Evolutionary conservation across 176 grass and related monocot genomes (phyloP).

Genomic region (Triticum timopheevii): DNA sequence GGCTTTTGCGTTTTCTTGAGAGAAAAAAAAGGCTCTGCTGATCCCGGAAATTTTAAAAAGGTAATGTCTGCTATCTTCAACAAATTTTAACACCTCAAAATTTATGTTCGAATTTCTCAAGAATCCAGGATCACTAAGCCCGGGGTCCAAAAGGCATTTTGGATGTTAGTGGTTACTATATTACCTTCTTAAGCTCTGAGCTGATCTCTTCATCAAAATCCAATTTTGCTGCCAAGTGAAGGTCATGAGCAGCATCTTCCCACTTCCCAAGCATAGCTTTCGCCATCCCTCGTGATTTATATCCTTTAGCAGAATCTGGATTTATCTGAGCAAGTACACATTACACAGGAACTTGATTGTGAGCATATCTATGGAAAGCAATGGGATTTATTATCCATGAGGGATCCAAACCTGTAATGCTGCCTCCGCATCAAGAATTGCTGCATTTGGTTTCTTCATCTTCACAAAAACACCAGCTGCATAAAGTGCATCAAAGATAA

Average conservation of each 20-base stretch:
- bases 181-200: slow-evolving; percentile 66
- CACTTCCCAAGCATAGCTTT: slow-evolving; percentile 66
- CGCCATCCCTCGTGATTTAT: slow-evolving; percentile 75
- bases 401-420: slow-evolving; percentile 51
- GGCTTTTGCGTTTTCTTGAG: no score
- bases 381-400: slow-evolving; percentile 1
- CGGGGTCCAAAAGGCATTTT: not conserved
- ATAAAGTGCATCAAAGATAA: slow-evolving; percentile 19
- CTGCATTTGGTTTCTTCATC: slow-evolving; percentile 62
- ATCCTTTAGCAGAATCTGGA: slow-evolving; percentile 76
- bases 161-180: not conserved
- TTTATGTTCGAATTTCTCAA: not conserved
- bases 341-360: slow-evolving; percentile 14
- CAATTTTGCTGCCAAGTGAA: slow-evolving; percentile 64
- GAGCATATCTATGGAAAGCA: slow-evolving; percentile 16
- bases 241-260: slow-evolving; percentile 69
- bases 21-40: not conserved
- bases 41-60: not conserved
- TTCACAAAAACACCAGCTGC: slow-evolving; percentile 58
- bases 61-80: not conserved
- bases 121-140: not conserved
- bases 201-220: slow-evolving; percentile 78
- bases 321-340: slow-evolving; percentile 48
- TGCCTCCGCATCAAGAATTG: slow-evolving; percentile 73
- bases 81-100: not conserved